Conservation (phyloP, 2,329 filamentous ascomycete species). For the Gremmenia infestans region DNA sequence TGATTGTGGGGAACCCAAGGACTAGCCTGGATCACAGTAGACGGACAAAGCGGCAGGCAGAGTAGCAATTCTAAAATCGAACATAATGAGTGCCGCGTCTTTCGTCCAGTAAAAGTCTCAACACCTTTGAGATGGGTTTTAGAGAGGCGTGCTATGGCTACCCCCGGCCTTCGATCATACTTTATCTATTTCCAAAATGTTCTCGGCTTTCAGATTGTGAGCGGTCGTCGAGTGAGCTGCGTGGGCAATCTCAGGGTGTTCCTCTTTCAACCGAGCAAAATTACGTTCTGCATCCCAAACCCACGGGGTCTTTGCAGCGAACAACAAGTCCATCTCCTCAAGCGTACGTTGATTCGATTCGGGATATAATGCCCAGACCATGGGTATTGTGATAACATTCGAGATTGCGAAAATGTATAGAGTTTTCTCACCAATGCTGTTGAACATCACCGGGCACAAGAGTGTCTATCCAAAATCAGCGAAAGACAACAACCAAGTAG, state of each 20-base stretch:
- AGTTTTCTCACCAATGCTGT: constrained; percentile 62
- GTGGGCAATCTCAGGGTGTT: constrained; percentile 48
- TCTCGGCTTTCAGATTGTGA: too few species aligned
- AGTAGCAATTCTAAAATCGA: too few species aligned
- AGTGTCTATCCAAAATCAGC: constrained; percentile 29
- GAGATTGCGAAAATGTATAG: constrained; percentile 68
- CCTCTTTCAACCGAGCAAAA: constrained; percentile 56
- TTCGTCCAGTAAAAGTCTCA: too few species aligned
- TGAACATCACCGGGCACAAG: constrained; percentile 39
- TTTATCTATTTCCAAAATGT: too few species aligned
- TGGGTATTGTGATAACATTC: constrained; percentile 60
- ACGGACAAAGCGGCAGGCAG: too few species aligned
- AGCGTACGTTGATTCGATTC: constrained; percentile 70
- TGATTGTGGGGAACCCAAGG: too few species aligned
- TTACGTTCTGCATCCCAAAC: constrained; percentile 66
- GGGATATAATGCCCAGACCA: constrained; percentile 66
- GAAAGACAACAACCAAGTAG: constrained; percentile 13
- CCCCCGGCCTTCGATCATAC: too few species aligned
- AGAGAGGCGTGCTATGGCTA: too few species aligned
- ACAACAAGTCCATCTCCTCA: constrained; percentile 71
- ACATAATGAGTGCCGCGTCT: too few species aligned
- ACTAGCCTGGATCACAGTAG: too few species aligned
- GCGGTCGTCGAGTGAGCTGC: constrained; percentile 20
- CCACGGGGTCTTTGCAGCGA: constrained; percentile 62
- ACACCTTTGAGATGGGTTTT: too few species aligned